Evolutionary conservation across 176 grass and related monocot genomes (phyloP).

Genomic region (Avena insularis): DNA sequence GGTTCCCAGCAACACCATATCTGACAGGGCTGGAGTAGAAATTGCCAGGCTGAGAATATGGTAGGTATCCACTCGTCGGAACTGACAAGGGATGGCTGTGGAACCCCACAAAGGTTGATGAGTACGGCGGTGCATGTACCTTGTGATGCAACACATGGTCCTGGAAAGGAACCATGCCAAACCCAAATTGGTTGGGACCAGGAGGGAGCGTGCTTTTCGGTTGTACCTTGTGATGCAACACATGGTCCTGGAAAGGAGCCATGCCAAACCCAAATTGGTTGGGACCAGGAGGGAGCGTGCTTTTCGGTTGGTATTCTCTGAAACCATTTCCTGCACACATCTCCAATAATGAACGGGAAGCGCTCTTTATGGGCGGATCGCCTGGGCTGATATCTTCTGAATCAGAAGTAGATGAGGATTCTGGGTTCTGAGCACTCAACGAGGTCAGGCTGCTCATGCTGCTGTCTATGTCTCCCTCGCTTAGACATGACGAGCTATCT

Average conservation of each 20-base stretch:
- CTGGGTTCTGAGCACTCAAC: constrained; percentile 63
- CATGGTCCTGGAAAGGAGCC: constrained; percentile 39
- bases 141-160: constrained; percentile 49
- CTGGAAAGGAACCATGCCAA: constrained; percentile 34
- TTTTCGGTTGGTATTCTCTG: constrained; percentile 61
- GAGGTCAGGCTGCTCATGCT: constrained; percentile 69
- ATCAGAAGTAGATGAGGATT: constrained; percentile 83
- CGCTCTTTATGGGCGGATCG: constrained; percentile 41
- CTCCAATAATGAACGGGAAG: constrained; percentile 56
- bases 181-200: constrained; percentile 54
- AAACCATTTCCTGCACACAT: constrained; percentile 55
- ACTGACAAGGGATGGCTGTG: constrained; percentile 65
- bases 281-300: constrained; percentile 33
- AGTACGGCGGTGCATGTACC: constrained; percentile 51
- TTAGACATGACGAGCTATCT: constrained; percentile 70
- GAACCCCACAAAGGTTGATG: constrained; percentile 55
- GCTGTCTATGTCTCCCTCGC: constrained; percentile 78
- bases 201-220: constrained; percentile 36
- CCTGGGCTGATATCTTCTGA: constrained; percentile 59
- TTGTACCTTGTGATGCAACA: constrained; percentile 44
- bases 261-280: constrained; percentile 45
- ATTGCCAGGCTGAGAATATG: constrained; percentile 54
- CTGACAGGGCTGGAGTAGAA: constrained; percentile 52
- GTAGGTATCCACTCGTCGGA: constrained; percentile 67
- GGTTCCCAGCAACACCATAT: constrained; percentile 46